These are phyloP conservation scores for Sclerotinia minor DNA, from an alignment of 2,329 filamentous ascomycete genomes.

Conservation along the genomic window DNA sequence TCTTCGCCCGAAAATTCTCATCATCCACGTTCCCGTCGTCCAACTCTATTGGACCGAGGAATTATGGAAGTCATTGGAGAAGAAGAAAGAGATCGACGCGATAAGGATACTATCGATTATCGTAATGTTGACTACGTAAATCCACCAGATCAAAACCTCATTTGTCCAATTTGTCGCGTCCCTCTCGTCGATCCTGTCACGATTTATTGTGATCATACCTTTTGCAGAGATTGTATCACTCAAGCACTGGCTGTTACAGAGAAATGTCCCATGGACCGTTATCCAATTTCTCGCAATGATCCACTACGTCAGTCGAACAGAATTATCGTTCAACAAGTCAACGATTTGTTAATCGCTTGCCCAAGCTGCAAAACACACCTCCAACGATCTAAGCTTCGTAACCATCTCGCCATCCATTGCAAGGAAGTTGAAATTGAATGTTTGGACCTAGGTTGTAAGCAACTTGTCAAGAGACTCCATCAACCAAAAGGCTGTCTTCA, in stretches of 20 bases:
- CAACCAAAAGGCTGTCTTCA: conserved; percentile 57
- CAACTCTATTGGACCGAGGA: conserved; percentile 12
- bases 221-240: conserved; percentile 59
- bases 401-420: conserved; percentile 59
- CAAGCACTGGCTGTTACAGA: conserved; percentile 47
- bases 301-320: conserved; percentile 39
- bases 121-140: conserved; percentile 43
- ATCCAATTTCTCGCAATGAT: conserved; percentile 44
- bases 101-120: conserved; percentile 38
- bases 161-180: conserved; percentile 54
- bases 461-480: conserved; percentile 54
- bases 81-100: conserved; percentile 10
- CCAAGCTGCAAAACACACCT: conserved; percentile 56
- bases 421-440: conserved; percentile 57
- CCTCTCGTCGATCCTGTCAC: conserved; percentile 61
- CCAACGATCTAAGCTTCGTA: conserved; percentile 55
- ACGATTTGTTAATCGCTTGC: conserved; percentile 59
- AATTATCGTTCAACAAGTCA: conserved; percentile 61
- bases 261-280: conserved; percentile 61
- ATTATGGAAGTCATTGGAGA: conserved; percentile 22
- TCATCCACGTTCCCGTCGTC: conserved; percentile 13
- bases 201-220: conserved; percentile 64
- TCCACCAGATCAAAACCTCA: conserved; percentile 44
- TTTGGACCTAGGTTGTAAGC: conserved; percentile 49
- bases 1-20: conserved; percentile 14